These are phyloP conservation scores for Tinospora cordifolia DNA, from an alignment of 164 flowering plant genomes.

Conservation along the genomic window DNA sequence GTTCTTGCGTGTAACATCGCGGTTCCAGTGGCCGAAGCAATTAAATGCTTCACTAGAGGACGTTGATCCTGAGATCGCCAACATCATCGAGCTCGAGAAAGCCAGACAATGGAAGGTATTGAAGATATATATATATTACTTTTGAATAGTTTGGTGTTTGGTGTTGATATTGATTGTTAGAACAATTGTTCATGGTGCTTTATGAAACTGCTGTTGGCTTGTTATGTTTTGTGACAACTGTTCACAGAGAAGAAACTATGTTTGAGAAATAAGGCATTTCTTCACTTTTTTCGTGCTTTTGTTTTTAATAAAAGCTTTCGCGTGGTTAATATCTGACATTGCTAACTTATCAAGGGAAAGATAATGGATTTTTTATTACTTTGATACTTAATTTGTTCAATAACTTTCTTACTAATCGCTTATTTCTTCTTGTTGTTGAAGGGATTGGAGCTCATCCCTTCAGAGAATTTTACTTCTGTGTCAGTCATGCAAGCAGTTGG, in stretches of 20 bases:
- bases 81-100: slow-evolving; percentile 94
- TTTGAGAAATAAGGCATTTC: neutral
- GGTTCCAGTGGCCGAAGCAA: slow-evolving; percentile 93
- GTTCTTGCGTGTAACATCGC: neutral
- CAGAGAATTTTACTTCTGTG: slow-evolving; percentile 92
- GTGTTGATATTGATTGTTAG: neutral
- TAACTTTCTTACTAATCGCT: neutral
- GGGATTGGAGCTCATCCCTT: slow-evolving; percentile 98
- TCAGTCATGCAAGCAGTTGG: slow-evolving; percentile 99
- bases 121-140: neutral
- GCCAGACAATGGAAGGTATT: slow-evolving; percentile 97
- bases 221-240: neutral
- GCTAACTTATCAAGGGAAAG: neutral
- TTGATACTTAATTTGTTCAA: neutral
- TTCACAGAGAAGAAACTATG: neutral
- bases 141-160: neutral
- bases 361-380: neutral
- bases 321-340: neutral
- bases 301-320: neutral
- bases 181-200: neutral
- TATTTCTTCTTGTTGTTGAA: slow-evolving; percentile 18
- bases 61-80: slow-evolving; percentile 87
- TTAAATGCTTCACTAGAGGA: slow-evolving; percentile 76
- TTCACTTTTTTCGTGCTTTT: neutral
- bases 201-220: neutral